A percentile compares a stretch with the other conserved stretches of the same genome.
Conservation (phyloP, 2,329 filamentous ascomycete genomes). For the Zymoseptoria brevis region DNA sequence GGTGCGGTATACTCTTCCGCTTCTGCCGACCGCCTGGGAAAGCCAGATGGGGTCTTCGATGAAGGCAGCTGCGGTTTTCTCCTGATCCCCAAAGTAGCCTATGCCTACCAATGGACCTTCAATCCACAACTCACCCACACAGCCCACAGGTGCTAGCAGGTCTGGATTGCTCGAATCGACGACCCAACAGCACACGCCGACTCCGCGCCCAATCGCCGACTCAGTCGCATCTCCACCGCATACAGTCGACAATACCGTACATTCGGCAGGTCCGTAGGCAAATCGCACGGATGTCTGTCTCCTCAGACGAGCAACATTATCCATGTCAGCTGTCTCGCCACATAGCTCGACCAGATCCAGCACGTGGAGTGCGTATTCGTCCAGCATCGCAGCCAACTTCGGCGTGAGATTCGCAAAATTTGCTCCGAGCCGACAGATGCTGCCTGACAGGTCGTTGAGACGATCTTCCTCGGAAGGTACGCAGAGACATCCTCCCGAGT, state of each 20-base stretch:
- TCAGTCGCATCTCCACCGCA: not conserved
- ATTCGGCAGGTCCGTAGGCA: conserved; percentile 8
- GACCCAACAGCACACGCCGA: not conserved
- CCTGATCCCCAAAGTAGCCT: conserved; percentile 33
- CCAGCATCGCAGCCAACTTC: conserved; percentile 2
- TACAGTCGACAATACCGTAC: conserved; percentile 3
- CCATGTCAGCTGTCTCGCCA: conserved; percentile 3
- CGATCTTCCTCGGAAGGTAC: conserved; percentile 15
- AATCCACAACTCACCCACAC: conserved; percentile 40
- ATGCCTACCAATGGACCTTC: conserved; percentile 38
- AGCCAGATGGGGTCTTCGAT: conserved; percentile 21
- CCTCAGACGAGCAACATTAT: conserved; percentile 1
- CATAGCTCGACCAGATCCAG: conserved; percentile 4
- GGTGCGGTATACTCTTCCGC: conserved; percentile 11
- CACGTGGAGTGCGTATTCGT: conserved; percentile 1
- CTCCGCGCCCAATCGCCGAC: not conserved
- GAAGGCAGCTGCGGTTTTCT: conserved; percentile 27
- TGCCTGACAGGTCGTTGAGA: conserved; percentile 7
- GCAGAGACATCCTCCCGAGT: conserved; percentile 17
- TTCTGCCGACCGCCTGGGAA: not conserved
- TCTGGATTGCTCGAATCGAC: conserved; percentile 13
- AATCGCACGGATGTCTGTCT: not conserved
- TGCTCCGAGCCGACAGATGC: not conserved
- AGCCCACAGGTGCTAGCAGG: conserved; percentile 34
- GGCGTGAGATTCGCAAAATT: conserved; percentile 6